Evolutionary conservation across 805 yeast species (phyloP), one percentile per base, ranked within the genome.

Genomic region (Wickerhamomyces rabaulensis): DNA sequence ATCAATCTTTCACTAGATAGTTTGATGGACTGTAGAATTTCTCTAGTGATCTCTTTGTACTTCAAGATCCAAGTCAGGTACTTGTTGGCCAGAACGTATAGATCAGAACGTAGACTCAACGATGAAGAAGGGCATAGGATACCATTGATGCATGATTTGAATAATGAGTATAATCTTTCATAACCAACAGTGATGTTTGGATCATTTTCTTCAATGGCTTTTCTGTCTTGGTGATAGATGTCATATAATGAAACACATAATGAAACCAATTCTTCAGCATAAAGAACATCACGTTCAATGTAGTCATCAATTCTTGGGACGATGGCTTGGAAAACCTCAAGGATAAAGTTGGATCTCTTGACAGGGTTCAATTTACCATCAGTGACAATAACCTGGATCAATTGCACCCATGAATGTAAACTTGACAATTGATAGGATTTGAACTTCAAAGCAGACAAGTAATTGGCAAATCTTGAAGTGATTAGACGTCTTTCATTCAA

Each of bases 381-480:
- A 5, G 80, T 71, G 5, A 87, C 80, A 40, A 88, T 65, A 4
- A 89, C 79, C 51, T 89, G 88, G 21, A 88, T 81, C 42, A 91
- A 64, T 53, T 82, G 84, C 20, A 83, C 82, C 98, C 98, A 92
- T 0, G 95, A 78, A 57, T 83, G 88, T 25, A 92, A 66, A 47
- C 84, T 79, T 13, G 74, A 66, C 41, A 84, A 66, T 50, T 85
- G 94, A 9, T 71, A 68, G 1, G 71, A 62, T 50, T 73, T 73
- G 53, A 80, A 74, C 36, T 71, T 70, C 39, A 70, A 69, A 38
- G 68, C 69, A n/a, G 78, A 65, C 13, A 78, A 56, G 21, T 71
- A 69, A 53, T 76, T 76, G 0, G 70, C 66, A 26, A 82, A 55
- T 44, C 73, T 71, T 6, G 54, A 44, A 43, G 39, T 69, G 38